Conservation (phyloP, 306 rosid genomes). For the Ormosia semicastrata region DNA sequence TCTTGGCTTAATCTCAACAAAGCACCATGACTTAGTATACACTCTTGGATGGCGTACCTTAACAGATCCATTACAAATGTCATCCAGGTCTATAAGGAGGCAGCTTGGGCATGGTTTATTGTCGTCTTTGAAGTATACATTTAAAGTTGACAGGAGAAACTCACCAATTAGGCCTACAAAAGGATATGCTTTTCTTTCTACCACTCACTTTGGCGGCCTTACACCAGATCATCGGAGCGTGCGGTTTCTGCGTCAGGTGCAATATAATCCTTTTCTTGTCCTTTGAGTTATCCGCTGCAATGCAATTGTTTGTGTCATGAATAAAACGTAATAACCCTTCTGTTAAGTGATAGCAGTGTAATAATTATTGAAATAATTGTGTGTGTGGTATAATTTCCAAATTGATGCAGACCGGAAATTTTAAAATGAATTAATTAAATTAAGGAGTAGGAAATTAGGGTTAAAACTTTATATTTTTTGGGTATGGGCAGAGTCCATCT, state of each 20-base stretch:
- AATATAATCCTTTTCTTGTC: conserved; percentile 11
- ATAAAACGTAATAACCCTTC: not conserved
- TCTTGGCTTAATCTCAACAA: conserved; percentile 72
- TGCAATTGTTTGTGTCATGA: conserved; percentile 13
- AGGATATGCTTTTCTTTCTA: conserved; percentile 89
- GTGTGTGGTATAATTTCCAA: conserved; percentile 4
- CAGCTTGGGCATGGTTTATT: conserved; percentile 94
- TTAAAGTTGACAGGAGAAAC: conserved; percentile 79
- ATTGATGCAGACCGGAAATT: not conserved
- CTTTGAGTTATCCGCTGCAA: conserved; percentile 20
- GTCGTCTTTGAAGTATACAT: conserved; percentile 83
- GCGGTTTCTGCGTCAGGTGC: conserved; percentile 88
- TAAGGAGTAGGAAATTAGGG: not conserved
- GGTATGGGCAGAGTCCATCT: conserved; percentile 3
- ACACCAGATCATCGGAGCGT: conserved; percentile 82
- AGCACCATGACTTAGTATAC: conserved; percentile 79
- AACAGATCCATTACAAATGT: conserved; percentile 86
- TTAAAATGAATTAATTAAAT: not conserved
- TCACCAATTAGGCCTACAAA: conserved; percentile 73
- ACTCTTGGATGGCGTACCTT: conserved; percentile 93
- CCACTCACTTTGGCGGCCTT: conserved; percentile 91
- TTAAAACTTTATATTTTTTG: conserved; percentile 17
- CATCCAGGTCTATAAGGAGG: conserved; percentile 90
- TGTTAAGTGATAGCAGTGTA: not conserved
- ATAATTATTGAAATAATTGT: conserved; percentile 14